These are phyloP conservation scores for Brassica juncea DNA, from an alignment of 345 rosid genomes.

Conservation along the genomic window DNA sequence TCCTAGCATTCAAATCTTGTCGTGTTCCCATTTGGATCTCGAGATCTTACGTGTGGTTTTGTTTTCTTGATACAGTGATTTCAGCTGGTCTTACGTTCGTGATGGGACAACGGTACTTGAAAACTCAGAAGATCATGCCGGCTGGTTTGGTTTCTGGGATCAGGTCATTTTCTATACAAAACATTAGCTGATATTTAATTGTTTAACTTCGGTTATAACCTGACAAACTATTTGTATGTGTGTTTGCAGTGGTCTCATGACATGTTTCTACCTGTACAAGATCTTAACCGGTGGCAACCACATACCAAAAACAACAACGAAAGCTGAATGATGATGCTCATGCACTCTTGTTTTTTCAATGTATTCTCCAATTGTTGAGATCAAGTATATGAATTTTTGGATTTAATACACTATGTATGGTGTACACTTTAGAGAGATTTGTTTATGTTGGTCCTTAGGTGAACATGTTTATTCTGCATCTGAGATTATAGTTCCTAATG, in stretches of 20 bases:
- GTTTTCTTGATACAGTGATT: neutral
- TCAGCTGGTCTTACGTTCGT: neutral
- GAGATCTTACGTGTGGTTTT: slow-evolving; percentile 1
- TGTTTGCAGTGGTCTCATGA: slow-evolving; percentile 73
- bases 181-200: neutral
- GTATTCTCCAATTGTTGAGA: neutral
- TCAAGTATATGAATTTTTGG: slow-evolving; percentile 8
- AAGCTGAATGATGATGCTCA: slow-evolving; percentile 55
- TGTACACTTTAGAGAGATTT: neutral
- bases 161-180: neutral
- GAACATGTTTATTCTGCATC: neutral
- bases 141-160: slow-evolving; percentile 2
- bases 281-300: slow-evolving; percentile 79
- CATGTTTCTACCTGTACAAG: slow-evolving; percentile 79
- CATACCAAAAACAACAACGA: slow-evolving; percentile 43
- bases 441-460: slow-evolving; percentile 6
- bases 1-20: neutral
- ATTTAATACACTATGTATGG: neutral
- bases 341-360: neutral
- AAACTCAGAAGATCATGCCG: neutral
- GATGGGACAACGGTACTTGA: neutral
- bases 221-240: neutral
- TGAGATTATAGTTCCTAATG: slow-evolving; percentile 14
- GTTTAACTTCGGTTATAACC: neutral
- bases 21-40: neutral